A percentile compares a stretch with the other conserved stretches of the same genome.
Evolutionary conservation across 2,329 filamentous ascomycete species (phyloP).

Genomic region (Amauroascus niger): DNA sequence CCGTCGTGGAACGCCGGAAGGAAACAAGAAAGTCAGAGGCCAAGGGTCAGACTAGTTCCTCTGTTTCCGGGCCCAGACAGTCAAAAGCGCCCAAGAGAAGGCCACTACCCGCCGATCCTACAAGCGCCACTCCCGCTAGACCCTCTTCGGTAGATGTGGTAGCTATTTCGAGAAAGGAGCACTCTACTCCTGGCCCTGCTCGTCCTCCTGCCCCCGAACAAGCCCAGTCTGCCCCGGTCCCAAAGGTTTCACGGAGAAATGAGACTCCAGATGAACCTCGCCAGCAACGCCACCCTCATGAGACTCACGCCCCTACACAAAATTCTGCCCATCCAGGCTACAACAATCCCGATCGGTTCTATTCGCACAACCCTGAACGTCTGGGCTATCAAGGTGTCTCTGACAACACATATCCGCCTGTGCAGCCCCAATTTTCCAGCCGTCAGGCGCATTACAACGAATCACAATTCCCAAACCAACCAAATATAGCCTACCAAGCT

Average conservation of each 20-base stretch:
- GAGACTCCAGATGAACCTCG: constrained; percentile 25
- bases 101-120: constrained; percentile 71
- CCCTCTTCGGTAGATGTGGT: constrained; percentile 28
- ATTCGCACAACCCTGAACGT: not conserved
- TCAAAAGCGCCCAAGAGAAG: constrained; percentile 65
- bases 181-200: not conserved
- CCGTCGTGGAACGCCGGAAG: constrained; percentile 47
- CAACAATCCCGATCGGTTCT: not conserved
- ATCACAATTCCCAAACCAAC: not conserved
- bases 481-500: constrained; percentile 18
- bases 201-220: constrained; percentile 26
- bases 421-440: constrained; percentile 7
- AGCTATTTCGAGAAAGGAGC: constrained; percentile 2
- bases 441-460: constrained; percentile 1
- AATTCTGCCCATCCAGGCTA: constrained; percentile 6
- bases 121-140: constrained; percentile 41
- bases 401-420: not conserved
- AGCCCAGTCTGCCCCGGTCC: constrained; percentile 23
- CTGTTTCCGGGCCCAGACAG: constrained; percentile 40
- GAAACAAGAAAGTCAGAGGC: constrained; percentile 31
- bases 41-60: constrained; percentile 23
- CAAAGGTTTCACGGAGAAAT: constrained; percentile 21
- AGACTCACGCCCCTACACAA: constrained; percentile 1
- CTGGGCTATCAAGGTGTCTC: not conserved
- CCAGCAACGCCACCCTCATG: constrained; percentile 11